phyloP scores from a whole-genome alignment of 192 early-diverging fungal genomes.

The Mortierella alpina region DNA sequence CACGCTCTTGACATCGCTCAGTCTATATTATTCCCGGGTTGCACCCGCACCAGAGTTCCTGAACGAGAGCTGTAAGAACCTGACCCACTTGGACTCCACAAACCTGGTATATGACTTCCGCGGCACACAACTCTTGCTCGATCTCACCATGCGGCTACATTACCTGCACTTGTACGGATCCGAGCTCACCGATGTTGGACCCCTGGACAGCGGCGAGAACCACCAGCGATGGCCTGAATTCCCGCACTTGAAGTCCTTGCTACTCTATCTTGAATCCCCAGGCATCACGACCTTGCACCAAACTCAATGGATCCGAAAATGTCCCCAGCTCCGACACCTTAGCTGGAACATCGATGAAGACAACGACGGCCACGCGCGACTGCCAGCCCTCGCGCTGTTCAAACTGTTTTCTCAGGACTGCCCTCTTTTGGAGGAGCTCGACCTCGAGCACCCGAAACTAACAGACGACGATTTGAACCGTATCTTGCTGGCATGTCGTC shows the following conservation, averaged over 20 bases:
- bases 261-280: background rate
- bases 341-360: background rate
- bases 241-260: background rate
- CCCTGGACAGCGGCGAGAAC: background rate
- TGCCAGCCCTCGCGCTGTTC: background rate
- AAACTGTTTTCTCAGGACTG: conserved; percentile 3
- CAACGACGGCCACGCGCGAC: background rate
- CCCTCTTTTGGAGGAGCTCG: background rate
- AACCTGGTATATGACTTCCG: background rate
- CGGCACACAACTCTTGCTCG: conserved; percentile 1
- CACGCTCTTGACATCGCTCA: background rate
- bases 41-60: background rate
- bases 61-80: background rate
- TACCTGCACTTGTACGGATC: background rate
- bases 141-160: background rate
- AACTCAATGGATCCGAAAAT: conserved; percentile 7
- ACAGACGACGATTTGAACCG: conserved; percentile 6
- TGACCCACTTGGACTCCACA: too few relatives aligned
- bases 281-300: conserved; percentile 5
- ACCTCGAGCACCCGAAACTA: background rate
- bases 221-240: background rate
- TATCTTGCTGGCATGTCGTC: background rate
- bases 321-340: background rate
- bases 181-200: background rate
- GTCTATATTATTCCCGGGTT: background rate